These are phyloP conservation scores for Chionographis japonica DNA, from an alignment of 106 monocot genomes.

Conservation along the genomic window DNA sequence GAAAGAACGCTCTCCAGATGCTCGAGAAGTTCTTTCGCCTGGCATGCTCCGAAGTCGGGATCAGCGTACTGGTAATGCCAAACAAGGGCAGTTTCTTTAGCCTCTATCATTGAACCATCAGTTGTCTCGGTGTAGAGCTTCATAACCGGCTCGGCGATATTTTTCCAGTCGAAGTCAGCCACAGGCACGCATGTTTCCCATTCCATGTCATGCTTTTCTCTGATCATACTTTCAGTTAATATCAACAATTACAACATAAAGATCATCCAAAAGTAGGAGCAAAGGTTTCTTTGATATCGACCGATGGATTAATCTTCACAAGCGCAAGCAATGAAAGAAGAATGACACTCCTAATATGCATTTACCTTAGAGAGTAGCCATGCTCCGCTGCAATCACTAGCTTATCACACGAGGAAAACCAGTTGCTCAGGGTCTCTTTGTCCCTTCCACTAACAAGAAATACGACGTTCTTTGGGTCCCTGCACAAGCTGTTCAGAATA, in stretches of 20 bases:
- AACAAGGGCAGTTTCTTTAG: slow-evolving; percentile 45
- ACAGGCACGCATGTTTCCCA: slow-evolving; percentile 45
- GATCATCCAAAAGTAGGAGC: not conserved
- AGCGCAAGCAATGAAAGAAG: not conserved
- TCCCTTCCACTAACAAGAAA: slow-evolving; percentile 46
- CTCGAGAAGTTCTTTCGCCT: slow-evolving; percentile 55
- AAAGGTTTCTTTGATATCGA: too few relatives aligned
- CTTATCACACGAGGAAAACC: slow-evolving; percentile 39
- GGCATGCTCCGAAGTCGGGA: slow-evolving; percentile 54
- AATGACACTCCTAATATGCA: not conserved
- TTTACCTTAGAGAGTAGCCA: slow-evolving; percentile 47
- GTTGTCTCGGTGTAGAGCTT: slow-evolving; percentile 53
- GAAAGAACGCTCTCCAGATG: slow-evolving; percentile 55
- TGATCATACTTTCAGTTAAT: not conserved
- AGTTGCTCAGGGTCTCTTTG: slow-evolving; percentile 25
- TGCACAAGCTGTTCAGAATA: slow-evolving; percentile 41
- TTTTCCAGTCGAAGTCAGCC: slow-evolving; percentile 41
- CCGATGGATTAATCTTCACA: not conserved
- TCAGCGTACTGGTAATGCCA: slow-evolving; percentile 56
- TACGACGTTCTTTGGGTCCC: slow-evolving; percentile 31
- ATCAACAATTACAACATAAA: not conserved
- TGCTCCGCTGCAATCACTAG: slow-evolving; percentile 43
- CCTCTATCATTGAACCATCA: slow-evolving; percentile 43
- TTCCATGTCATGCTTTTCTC: slow-evolving; percentile 27
- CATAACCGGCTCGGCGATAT: slow-evolving; percentile 55